Evolutionary conservation across 441 rosid genomes (phyloP), one percentile per base, ranked within the genome.

Genomic region (Brassica balearica): DNA sequence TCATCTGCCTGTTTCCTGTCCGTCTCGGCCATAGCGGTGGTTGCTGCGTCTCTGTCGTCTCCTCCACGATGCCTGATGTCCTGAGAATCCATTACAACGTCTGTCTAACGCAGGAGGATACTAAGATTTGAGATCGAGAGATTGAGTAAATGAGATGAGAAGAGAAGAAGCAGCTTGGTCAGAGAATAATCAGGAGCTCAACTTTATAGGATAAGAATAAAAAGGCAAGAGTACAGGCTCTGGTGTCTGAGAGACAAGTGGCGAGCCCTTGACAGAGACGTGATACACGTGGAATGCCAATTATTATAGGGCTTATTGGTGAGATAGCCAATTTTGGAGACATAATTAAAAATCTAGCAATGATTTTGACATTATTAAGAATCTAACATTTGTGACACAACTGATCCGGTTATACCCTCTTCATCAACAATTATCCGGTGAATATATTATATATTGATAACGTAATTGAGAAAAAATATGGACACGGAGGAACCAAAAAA

Each of bases 71-170:
- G 80, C 82, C 85, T 91, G 36, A 87, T 77, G 75, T 84, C 83
- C 63, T 86, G 86, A 67, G 93, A 77, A 71, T 89, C 92, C 97
- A 91, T 89, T 14, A 6, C 36, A 11, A 62, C 36, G 64, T 72
- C 38, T 19, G 38, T 38, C 53, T 14, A 58, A 15, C 29, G 17
- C 34, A 25, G 15, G n/a, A 25, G 15, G n/a, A 71, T 19, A 38
- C 6, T 8, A n/a, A 32, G 69, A 67, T 48, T 48, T 15, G 15
- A 48, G 61, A 17, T n/a, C 0, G 11, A 11, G 51, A 43, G 23
- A 48, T 53, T 17, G 20, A 23, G 51, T 43, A 19, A 0, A 68
- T 19, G 69, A 64, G 74, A 58, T 1, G 32, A 9, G 1, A 0
- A 79, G 75, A 78, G 69, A 63, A 63, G 64, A 9, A 34, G 69